Evolutionary conservation across 768 basidiomycete species (phyloP), one percentile per base, ranked within the genome.

Genomic region (Mrakia gelida): DNA sequence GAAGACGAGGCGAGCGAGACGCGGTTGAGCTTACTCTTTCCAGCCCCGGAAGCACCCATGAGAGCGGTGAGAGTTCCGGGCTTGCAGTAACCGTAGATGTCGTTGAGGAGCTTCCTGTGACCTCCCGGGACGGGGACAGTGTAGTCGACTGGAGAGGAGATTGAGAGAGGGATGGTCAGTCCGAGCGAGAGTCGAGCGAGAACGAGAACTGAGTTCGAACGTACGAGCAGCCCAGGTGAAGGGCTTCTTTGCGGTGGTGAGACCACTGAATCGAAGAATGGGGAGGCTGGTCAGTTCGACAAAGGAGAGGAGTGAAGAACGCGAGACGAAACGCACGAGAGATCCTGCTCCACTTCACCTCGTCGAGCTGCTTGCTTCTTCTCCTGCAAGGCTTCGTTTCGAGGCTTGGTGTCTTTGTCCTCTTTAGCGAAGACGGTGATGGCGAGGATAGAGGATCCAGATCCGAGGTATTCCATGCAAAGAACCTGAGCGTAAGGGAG

Each of bases 41-140:
- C 91, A 62, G 82, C 82, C 52, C 84, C 84, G 23, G 82, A 83
- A 10, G 81, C 80, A 5, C 45, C 45, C 92, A 95, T 93, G 15
- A 95, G 87, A 0, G 93, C 94, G 0, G 93, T 94, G 79, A 65
- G 89, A 83, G 90, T 93, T 7, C 94, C 93, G 0, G 93, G 94
- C 15, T 88, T 89, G 28, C 93, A 92, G 83, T 88, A 94, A 0
- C 93, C 93, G 41, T 89, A 91, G 18, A 95, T 87, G 67, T 92
- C 88, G 80, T 93, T 88, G 75, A 94, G 85, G 2, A 94, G 86
- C 56, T 80, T 79, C 59, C 83, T 30, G 74, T 81, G 80, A 8
- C 79, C 80, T 81, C 28, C 80, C 81, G 54, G 82, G 81, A 28
- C 84, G 78, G 80, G 73, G 41, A 83, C 83, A 45, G 80, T 82